Conservation (phyloP, 2,329 filamentous ascomycete genomes). For the Pochonia chlamydosporia region DNA sequence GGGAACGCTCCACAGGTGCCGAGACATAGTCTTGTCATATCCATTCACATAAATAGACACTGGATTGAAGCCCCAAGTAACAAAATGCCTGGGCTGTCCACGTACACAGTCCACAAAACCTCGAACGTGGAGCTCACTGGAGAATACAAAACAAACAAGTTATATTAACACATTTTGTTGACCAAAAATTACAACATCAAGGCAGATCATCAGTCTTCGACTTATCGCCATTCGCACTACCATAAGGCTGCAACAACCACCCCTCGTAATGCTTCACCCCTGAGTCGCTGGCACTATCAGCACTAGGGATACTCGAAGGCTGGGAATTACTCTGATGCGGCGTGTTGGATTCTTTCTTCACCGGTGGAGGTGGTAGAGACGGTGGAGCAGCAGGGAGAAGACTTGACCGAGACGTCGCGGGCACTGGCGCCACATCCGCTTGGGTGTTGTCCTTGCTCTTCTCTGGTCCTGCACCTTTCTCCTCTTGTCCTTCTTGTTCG, state of each 20-base stretch:
- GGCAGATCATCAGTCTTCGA: constrained; percentile 28
- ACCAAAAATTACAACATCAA: constrained; percentile 8
- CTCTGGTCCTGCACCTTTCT: background rate
- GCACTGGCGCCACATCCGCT: constrained; percentile 8
- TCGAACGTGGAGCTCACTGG: too few species aligned
- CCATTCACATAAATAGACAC: too few species aligned
- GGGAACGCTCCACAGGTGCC: too few species aligned
- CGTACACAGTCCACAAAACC: too few species aligned
- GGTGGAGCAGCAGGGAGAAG: constrained; percentile 32
- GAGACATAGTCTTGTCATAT: too few species aligned
- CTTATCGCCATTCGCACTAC: constrained; percentile 24
- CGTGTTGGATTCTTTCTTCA: constrained; percentile 24
- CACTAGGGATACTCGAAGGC: constrained; percentile 22
- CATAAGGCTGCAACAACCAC: constrained; percentile 32
- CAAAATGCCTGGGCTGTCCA: too few species aligned
- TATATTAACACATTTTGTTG: background rate
- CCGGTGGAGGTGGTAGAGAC: constrained; percentile 29
- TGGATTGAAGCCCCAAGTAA: too few species aligned
- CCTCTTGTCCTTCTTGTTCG: constrained; percentile 14
- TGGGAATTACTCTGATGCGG: constrained; percentile 27
- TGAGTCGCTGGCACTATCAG: constrained; percentile 25
- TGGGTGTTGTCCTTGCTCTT: background rate
- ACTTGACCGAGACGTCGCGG: constrained; percentile 15
- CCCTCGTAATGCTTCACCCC: constrained; percentile 29
- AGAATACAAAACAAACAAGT: too few species aligned